Base-by-base conservation (phyloP, 257 asterid genomes). In the Solanum pinnatisectum region DNA sequence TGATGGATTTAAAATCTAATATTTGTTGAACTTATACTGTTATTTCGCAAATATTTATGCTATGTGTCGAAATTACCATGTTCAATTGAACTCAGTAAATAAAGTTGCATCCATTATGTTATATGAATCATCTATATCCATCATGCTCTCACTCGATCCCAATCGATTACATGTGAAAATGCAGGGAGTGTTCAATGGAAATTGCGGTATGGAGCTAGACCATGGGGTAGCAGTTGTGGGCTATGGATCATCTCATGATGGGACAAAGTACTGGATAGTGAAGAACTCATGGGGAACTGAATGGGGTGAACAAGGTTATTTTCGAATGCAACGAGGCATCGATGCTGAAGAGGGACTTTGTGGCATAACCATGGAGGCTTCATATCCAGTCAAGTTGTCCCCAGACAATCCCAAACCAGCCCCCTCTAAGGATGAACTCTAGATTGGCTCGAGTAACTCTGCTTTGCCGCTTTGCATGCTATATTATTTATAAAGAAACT, bases 211-310 rank as follows among this genome's bases (percentile, higher is more conserved):
- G 10, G 98, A 94, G 91, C 98, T 95, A 42, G 94, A 95, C 91
- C 98, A 95, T 32, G 98, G 98, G 4, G 98, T 95, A 40, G 98
- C 94, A 2, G 92, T 87, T 20, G 96, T 94, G 14, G 98, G 98
- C 22, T 93, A 93, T 59, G 98, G 98, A 76, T n/a, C 92, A 15
- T 73, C 96, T 10, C 67, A 88, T 1, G 98, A 95, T 67, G 98
- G 96, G 14, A 95, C 96, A 1, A 93, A 93, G 20, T 95, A 95
- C 52, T 93, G 98, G 98, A 93, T 84, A 20, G 96, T 95, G 89
- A 94, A 95, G 94, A 95, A 94, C 37, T 93, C 98, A 15, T 94
- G 97, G 96, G 96, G 96, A 10, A 4, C 90, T 1, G 93, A 35
- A 16, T 95, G 98, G 98, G 98, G 98, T 68, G 98, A 95, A 83